Evolutionary conservation across 1,284 basidiomycete species (phyloP).

Genomic region (Cutaneotrichosporon cyanovorans): DNA sequence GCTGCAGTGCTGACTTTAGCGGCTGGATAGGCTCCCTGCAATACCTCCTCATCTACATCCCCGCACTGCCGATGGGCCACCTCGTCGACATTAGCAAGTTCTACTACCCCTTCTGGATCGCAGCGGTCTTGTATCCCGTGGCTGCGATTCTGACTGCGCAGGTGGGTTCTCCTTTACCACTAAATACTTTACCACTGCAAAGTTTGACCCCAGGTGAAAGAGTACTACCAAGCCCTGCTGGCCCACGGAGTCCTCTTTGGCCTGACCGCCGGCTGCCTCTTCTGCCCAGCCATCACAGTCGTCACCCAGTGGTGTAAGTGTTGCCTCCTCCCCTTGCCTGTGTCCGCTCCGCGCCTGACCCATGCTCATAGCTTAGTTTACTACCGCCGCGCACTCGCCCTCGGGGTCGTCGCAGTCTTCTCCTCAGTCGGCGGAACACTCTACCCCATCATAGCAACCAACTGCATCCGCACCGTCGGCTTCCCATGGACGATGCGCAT

Average conservation of each 20-base stretch:
- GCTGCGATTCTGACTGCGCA: slow-evolving; percentile 53
- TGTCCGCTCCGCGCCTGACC: no score
- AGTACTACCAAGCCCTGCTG: slow-evolving; percentile 51
- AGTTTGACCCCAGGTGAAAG: slow-evolving; percentile 39
- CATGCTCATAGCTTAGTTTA: slow-evolving; percentile 9
- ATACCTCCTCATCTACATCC: slow-evolving; percentile 49
- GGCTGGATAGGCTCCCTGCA: slow-evolving; percentile 67
- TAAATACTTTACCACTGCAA: no score
- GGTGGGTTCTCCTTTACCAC: slow-evolving; percentile 4
- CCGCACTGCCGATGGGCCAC: slow-evolving; percentile 49
- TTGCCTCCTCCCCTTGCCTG: no score
- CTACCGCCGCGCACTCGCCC: slow-evolving; percentile 20
- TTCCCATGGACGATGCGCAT: slow-evolving; percentile 27
- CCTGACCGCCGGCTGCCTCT: slow-evolving; percentile 44
- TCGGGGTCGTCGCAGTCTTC: slow-evolving; percentile 20
- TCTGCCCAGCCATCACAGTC: slow-evolving; percentile 49
- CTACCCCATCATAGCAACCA: slow-evolving; percentile 46
- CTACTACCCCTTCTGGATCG: slow-evolving; percentile 46
- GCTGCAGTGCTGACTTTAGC: slow-evolving; percentile 10
- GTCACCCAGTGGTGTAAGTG: slow-evolving; percentile 51
- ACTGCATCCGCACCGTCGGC: slow-evolving; percentile 9
- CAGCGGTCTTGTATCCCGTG: slow-evolving; percentile 48
- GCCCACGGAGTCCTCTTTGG: slow-evolving; percentile 15
- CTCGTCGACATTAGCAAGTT: slow-evolving; percentile 55
- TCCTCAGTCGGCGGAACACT: slow-evolving; percentile 44